A percentile compares a stretch with the other conserved stretches of the same genome.
Conservation (phyloP, 2,329 filamentous ascomycete genomes). For the Curvularia sp. region DNA sequence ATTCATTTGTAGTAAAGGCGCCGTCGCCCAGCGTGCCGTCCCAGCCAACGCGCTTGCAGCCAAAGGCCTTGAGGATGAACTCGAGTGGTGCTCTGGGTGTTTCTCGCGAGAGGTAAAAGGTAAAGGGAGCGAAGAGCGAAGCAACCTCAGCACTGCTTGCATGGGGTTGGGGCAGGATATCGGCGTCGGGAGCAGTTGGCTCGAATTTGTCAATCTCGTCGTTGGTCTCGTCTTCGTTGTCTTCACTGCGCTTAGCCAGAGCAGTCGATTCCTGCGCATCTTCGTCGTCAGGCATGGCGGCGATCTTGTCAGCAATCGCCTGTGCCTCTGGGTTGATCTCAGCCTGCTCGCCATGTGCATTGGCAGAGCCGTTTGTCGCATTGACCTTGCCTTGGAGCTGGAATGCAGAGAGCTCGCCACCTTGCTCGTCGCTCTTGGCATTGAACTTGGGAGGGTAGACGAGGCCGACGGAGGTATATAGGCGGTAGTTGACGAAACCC, state of each 20-base stretch:
- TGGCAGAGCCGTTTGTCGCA: constrained; percentile 40
- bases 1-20: constrained; percentile 88
- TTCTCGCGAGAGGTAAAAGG: constrained; percentile 92
- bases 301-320: constrained; percentile 57
- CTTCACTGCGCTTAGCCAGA: constrained; percentile 21
- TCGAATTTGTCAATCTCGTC: constrained; percentile 87
- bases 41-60: constrained; percentile 96
- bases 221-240: constrained; percentile 45
- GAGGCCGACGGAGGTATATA: constrained; percentile 89
- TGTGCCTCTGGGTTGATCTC: constrained; percentile 54
- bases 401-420: constrained; percentile 89
- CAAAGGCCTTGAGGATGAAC: constrained; percentile 91
- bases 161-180: constrained; percentile 82
- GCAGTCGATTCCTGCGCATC: constrained; percentile 51
- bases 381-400: constrained; percentile 79
- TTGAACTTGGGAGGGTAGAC: constrained; percentile 98
- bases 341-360: constrained; percentile 33
- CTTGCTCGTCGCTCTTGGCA: constrained; percentile 81
- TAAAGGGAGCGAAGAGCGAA: constrained; percentile 85
- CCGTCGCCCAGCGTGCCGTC: constrained; percentile 89
- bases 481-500: constrained; percentile 92
- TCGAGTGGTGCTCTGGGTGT: constrained; percentile 89
- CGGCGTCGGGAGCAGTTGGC: constrained; percentile 80
- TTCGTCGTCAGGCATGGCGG: constrained; percentile 41
- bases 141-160: constrained; percentile 70